A percentile compares a stretch with the other conserved stretches of the same genome.
These are phyloP conservation scores for Usnea hakonensis DNA, from an alignment of 495 filamentous ascomycete species.

Conservation along the genomic window DNA sequence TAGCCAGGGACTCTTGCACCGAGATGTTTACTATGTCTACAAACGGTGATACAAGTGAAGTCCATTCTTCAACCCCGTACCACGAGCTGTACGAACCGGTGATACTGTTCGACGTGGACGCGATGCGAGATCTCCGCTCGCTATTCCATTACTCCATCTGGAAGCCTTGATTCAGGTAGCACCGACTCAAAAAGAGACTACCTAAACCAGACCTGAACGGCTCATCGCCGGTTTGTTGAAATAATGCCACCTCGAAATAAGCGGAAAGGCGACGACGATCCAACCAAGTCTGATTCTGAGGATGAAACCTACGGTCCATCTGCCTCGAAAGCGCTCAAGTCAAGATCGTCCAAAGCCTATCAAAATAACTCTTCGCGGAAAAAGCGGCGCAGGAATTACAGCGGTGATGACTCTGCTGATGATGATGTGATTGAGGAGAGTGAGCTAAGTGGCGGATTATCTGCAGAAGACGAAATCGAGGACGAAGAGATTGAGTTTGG, in stretches of 20 bases:
- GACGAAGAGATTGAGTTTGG: slow-evolving; percentile 56
- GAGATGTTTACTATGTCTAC: too few relatives aligned
- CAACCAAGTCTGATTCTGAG: slow-evolving; percentile 75
- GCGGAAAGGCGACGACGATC: slow-evolving; percentile 66
- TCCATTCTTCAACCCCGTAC: not conserved
- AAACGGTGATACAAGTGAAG: not conserved
- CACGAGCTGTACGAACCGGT: not conserved
- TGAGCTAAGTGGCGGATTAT: slow-evolving; percentile 58
- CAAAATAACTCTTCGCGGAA: slow-evolving; percentile 41
- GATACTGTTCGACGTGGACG: not conserved
- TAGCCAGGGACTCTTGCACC: too few relatives aligned
- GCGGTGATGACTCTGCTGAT: slow-evolving; percentile 49
- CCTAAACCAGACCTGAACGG: not conserved
- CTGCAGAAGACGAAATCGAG: slow-evolving; percentile 52
- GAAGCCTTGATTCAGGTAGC: slow-evolving; percentile 1
- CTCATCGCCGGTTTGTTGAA: not conserved
- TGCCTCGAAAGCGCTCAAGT: slow-evolving; percentile 31
- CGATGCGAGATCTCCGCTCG: not conserved
- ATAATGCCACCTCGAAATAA: slow-evolving; percentile 49
- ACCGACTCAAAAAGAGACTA: not conserved
- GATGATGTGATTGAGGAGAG: slow-evolving; percentile 55
- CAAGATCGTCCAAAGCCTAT: slow-evolving; percentile 36
- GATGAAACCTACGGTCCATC: slow-evolving; percentile 66
- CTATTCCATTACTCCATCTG: not conserved
- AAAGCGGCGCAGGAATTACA: slow-evolving; percentile 38